phyloP scores from a whole-genome alignment of 306 rosid species.

The Glycyrrhiza uralensis region DNA sequence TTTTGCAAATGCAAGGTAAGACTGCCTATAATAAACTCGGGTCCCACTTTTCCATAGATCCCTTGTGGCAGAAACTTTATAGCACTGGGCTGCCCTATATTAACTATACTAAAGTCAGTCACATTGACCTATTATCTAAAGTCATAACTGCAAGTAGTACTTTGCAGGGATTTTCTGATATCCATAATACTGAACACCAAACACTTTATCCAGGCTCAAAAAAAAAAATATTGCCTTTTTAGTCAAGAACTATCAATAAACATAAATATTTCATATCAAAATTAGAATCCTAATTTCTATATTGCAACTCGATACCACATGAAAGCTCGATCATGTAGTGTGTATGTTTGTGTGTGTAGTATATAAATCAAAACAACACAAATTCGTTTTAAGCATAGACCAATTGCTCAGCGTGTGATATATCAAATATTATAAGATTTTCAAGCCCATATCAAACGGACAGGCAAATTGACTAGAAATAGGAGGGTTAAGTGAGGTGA shows the following conservation, averaged over 20 bases:
- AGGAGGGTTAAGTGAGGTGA: not conserved
- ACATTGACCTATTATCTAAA: not conserved
- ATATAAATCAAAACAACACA: not conserved
- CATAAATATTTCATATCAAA: constrained; percentile 10
- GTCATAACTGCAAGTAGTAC: not conserved
- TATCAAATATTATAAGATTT: not conserved
- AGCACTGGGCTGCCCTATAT: not conserved
- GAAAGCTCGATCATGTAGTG: not conserved
- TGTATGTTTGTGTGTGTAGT: too few species aligned
- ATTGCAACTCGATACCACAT: not conserved
- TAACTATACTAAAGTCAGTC: not conserved
- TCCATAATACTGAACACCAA: not conserved
- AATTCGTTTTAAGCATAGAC: not conserved
- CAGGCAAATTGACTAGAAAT: not conserved
- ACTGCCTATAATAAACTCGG: not conserved
- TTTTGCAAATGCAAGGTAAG: not conserved
- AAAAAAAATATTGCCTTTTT: not conserved
- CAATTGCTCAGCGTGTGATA: not conserved
- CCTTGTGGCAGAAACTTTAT: not conserved
- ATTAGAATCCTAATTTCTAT: constrained; percentile 20
- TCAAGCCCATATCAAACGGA: not conserved
- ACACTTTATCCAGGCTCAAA: not conserved
- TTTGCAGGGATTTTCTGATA: not conserved
- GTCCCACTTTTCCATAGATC: not conserved
- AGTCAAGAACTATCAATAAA: not conserved